Conservation (phyloP, 495 filamentous ascomycete species). For the Coniosporium apollinis region DNA sequence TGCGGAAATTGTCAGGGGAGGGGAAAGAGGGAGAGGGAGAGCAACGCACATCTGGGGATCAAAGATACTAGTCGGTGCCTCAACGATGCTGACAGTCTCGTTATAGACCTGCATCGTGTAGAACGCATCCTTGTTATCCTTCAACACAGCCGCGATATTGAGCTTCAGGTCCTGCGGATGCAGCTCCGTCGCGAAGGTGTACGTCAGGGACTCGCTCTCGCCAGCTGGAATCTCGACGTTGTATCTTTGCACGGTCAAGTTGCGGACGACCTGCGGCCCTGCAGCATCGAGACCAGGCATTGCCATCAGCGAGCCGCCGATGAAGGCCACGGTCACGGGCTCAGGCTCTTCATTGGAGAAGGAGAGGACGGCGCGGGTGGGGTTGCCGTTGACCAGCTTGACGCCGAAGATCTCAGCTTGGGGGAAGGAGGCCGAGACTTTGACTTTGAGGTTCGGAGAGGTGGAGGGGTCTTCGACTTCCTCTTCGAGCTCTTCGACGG, state of each 20-base stretch:
- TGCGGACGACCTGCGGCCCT: slow-evolving; percentile 47
- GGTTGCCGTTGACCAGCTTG: slow-evolving; percentile 83
- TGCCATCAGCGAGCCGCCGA: slow-evolving; percentile 62
- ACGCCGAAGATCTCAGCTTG: slow-evolving; percentile 83
- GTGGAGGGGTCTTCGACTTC: slow-evolving; percentile 11
- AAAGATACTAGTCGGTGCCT: slow-evolving; percentile 81
- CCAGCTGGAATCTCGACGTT: slow-evolving; percentile 61
- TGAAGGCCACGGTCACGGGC: slow-evolving; percentile 56
- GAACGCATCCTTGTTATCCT: slow-evolving; percentile 43
- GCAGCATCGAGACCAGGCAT: slow-evolving; percentile 25
- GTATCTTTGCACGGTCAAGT: slow-evolving; percentile 65
- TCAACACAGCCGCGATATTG: slow-evolving; percentile 57
- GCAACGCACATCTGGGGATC: slow-evolving; percentile 82
- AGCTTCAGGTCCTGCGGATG: slow-evolving; percentile 78
- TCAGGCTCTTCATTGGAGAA: slow-evolving; percentile 69
- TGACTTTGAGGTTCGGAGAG: slow-evolving; percentile 49
- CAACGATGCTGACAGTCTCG: slow-evolving; percentile 75
- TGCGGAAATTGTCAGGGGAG: slow-evolving; percentile 12
- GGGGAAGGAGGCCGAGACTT: slow-evolving; percentile 65
- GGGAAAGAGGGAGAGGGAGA: slow-evolving; percentile 2
- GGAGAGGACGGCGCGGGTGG: slow-evolving; percentile 67
- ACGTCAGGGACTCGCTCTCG: slow-evolving; percentile 57
- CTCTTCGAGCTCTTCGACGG: slow-evolving; percentile 28
- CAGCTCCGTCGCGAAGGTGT: slow-evolving; percentile 79
- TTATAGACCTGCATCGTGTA: slow-evolving; percentile 73